A percentile compares a stretch with the other conserved stretches of the same genome.
phyloP scores from a whole-genome alignment of 2,329 filamentous ascomycete species.

The Ophiostoma sp. region DNA sequence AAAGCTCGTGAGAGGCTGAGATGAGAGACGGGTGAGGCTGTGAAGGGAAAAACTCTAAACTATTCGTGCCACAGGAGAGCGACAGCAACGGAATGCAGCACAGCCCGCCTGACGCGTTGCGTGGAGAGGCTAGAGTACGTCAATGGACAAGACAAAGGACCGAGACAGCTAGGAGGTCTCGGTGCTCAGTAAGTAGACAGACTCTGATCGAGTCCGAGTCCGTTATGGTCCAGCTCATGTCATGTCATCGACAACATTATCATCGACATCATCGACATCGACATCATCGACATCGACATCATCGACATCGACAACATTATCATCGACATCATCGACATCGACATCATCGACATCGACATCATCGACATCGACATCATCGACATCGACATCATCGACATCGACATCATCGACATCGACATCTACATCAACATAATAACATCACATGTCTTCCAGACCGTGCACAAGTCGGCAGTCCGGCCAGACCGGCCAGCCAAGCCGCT shows the following conservation, averaged over 20 bases:
- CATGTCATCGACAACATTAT: no score
- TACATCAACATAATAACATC: background rate
- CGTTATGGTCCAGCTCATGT: no score
- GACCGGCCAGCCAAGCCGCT: background rate
- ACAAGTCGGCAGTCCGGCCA: background rate
- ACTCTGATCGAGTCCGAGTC: no score
- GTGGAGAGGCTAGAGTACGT: background rate
- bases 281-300: no score
- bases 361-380: no score
- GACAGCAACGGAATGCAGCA: background rate
- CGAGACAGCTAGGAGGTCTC: no score
- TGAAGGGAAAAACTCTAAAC: background rate
- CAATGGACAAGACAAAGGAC: background rate
- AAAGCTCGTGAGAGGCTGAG: background rate
- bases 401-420: background rate
- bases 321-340: no score
- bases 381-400: background rate
- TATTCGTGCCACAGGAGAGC: background rate
- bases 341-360: background rate
- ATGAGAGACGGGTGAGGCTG: background rate
- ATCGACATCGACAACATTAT: no score
- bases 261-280: no score
- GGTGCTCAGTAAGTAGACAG: no score
- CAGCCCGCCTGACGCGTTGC: constrained; percentile 2
- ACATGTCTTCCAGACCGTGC: background rate